Percentiles rank a stretch among this genome's conserved stretches.
phyloP scores from a whole-genome alignment of 164 flowering plant species.

The Sextonia rubra region DNA sequence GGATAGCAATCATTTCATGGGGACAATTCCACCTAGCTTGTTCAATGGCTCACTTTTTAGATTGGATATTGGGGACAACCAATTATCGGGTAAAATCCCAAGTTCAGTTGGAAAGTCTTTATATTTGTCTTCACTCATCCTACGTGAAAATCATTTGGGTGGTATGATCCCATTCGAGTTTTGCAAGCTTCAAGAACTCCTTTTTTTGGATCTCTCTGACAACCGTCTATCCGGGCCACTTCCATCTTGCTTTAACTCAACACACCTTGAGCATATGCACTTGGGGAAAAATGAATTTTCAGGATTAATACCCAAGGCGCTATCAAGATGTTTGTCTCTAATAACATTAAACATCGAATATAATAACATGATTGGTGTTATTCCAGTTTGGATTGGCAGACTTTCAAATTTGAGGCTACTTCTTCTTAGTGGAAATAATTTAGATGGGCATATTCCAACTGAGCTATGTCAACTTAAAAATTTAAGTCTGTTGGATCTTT shows the following conservation, averaged over 20 bases:
- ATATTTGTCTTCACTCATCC: background rate
- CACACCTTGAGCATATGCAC: conserved; percentile 1
- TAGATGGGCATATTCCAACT: conserved; percentile 11
- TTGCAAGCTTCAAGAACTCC: background rate
- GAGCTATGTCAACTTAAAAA: conserved; percentile 7
- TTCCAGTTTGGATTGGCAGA: conserved; percentile 9
- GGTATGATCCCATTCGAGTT: conserved; percentile 5
- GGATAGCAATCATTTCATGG: conserved; percentile 3
- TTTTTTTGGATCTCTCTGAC: background rate
- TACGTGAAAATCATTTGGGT: background rate
- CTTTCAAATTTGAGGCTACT: background rate
- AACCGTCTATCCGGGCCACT: background rate
- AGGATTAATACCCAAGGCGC: conserved; percentile 1
- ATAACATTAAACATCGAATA: conserved; percentile 3
- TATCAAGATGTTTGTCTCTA: background rate
- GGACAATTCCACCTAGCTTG: background rate
- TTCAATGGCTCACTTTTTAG: background rate
- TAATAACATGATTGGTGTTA: conserved; percentile 17
- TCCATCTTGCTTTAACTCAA: conserved; percentile 9
- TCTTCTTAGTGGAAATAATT: conserved; percentile 5
- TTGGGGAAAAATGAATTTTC: conserved; percentile 7
- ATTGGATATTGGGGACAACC: conserved; percentile 3
- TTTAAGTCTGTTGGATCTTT: conserved; percentile 14
- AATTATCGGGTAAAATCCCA: conserved; percentile 5
- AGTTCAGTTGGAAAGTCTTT: conserved; percentile 1